A percentile compares a stretch with the other conserved stretches of the same genome.
These are phyloP conservation scores for Monosporascus sp. DNA, from an alignment of 2,329 filamentous ascomycete species.

Conservation along the genomic window DNA sequence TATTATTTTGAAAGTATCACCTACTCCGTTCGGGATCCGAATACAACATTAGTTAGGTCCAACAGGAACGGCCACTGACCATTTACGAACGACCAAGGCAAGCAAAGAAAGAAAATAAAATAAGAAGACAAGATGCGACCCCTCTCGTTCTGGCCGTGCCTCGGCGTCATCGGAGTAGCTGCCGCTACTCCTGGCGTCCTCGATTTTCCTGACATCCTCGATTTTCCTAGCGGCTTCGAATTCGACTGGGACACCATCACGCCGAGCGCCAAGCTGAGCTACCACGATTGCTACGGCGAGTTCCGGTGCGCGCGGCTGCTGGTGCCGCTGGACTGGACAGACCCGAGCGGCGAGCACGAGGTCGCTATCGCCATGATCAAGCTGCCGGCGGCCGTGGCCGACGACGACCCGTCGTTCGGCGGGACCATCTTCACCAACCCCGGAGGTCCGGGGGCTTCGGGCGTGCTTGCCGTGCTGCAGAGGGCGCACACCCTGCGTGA, in stretches of 20 bases:
- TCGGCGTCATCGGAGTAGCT: background rate
- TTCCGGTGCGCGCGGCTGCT: constrained; percentile 36
- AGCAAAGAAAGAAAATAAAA: too few relatives aligned
- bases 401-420: constrained; percentile 32
- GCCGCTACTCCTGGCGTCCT: too few relatives aligned
- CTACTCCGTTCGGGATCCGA: too few relatives aligned
- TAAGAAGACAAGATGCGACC: too few relatives aligned
- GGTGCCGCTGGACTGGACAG: constrained; percentile 38
- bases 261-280: constrained; percentile 30
- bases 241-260: constrained; percentile 33
- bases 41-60: too few relatives aligned
- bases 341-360: constrained; percentile 9
- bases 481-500: constrained; percentile 25
- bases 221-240: background rate
- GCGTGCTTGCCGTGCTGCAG: constrained; percentile 24
- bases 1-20: too few relatives aligned
- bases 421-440: constrained; percentile 40
- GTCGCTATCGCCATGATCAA: constrained; percentile 36
- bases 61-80: too few relatives aligned
- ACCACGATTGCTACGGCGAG: constrained; percentile 33
- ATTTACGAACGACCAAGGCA: too few relatives aligned
- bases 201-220: too few relatives aligned
- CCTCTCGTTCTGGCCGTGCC: too few relatives aligned
- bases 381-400: constrained; percentile 32
- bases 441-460: constrained; percentile 39